phyloP scores from a whole-genome alignment of 139 green algal genomes.

The Chlamydomonas incerta region DNA sequence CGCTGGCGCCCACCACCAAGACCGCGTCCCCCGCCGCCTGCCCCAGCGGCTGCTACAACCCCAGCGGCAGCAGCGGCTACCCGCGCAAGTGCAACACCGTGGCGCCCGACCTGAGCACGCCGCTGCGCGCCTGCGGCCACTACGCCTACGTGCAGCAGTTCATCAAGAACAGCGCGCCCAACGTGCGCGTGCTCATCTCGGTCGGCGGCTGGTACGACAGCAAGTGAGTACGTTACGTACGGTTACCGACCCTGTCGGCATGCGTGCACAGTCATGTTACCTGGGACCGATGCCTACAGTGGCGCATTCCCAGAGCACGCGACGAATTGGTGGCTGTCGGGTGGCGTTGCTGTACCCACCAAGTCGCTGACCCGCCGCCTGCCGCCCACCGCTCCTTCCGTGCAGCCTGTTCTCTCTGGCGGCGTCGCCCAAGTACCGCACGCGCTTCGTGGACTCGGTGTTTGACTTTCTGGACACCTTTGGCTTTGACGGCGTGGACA shows the following conservation, averaged over 20 bases:
- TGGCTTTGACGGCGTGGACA: conserved; percentile 18
- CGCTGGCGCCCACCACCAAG: not conserved
- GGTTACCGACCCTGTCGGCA: no score
- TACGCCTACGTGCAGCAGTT: conserved; percentile 15
- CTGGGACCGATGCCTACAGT: no score
- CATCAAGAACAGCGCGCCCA: not conserved
- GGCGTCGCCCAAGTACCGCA: not conserved
- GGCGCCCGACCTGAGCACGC: not conserved
- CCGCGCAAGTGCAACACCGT: conserved; percentile 20
- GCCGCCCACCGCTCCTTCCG: no score
- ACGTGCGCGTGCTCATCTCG: conserved; percentile 2
- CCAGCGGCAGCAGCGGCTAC: not conserved
- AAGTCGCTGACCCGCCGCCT: no score
- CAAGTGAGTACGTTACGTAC: not conserved
- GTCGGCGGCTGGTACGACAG: conserved; percentile 25
- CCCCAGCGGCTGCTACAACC: conserved; percentile 5
- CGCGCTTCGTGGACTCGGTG: not conserved
- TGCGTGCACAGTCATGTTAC: no score
- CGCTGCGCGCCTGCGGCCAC: conserved; percentile 12
- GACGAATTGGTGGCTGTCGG: no score
- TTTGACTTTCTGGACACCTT: not conserved
- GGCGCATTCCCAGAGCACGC: no score
- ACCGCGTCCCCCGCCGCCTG: not conserved
- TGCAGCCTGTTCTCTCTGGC: conserved; percentile 1
- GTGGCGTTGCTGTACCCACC: no score